These are phyloP conservation scores for Theileria sp. DNA, from an alignment of 169 alveolate genomes.

Conservation along the genomic window DNA sequence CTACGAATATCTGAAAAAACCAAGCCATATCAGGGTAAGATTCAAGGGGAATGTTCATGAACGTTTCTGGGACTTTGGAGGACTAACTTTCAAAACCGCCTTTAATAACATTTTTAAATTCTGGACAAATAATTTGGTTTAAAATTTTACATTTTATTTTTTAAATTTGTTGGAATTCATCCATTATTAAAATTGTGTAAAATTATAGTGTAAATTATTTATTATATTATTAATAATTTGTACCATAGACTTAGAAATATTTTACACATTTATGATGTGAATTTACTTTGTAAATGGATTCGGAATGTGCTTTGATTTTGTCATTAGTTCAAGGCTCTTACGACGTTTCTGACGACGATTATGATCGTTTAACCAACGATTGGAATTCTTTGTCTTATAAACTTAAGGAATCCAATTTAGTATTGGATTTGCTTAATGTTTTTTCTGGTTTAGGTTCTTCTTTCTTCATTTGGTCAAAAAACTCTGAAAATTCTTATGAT, in stretches of 20 bases:
- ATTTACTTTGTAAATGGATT: slow-evolving; percentile 2
- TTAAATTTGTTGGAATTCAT: background rate
- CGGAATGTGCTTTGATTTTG: slow-evolving; percentile 13
- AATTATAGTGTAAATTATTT: background rate
- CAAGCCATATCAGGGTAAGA: slow-evolving; percentile 42
- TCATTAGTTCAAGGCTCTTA: background rate
- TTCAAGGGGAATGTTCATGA: slow-evolving; percentile 53
- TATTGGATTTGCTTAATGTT: slow-evolving; percentile 48
- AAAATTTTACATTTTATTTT: background rate
- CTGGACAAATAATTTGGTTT: slow-evolving; percentile 35
- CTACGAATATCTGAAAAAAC: slow-evolving; percentile 83
- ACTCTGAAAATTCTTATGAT: background rate
- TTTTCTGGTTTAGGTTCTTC: slow-evolving; percentile 46
- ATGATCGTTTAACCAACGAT: background rate
- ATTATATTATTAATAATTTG: background rate
- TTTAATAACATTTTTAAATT: slow-evolving; percentile 35
- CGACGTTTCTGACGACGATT: background rate
- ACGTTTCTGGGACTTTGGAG: slow-evolving; percentile 60
- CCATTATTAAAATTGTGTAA: background rate
- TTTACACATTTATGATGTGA: background rate
- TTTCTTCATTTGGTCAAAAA: slow-evolving; percentile 16
- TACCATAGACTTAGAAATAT: background rate
- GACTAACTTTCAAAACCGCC: slow-evolving; percentile 6
- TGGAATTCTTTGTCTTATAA: slow-evolving; percentile 30
- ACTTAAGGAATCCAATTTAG: slow-evolving; percentile 40